Conservation (phyloP, 1,284 basidiomycete species). For the Ceratobasidium theobromae region DNA sequence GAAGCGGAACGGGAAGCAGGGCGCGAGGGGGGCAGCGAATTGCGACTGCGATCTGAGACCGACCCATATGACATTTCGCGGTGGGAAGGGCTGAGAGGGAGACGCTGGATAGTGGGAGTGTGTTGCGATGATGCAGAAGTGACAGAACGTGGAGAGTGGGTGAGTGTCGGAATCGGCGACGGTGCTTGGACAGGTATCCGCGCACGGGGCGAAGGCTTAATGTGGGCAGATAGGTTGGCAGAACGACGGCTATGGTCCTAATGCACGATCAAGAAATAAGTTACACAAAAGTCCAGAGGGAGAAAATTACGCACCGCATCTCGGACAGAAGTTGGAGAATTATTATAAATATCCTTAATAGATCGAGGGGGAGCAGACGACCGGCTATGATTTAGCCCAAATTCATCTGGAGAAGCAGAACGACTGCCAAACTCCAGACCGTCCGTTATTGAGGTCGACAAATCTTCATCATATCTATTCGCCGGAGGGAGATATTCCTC, state of each 20-base stretch:
- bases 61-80: constrained; percentile 21
- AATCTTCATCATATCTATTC: constrained; percentile 10
- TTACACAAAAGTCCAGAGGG: not conserved
- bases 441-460: constrained; percentile 22
- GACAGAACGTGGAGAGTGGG: constrained; percentile 27
- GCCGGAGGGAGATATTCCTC: constrained; percentile 23
- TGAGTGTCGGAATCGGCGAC: constrained; percentile 28
- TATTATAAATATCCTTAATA: constrained; percentile 28
- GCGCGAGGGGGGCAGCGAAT: constrained; percentile 5
- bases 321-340: constrained; percentile 2
- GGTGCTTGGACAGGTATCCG: constrained; percentile 24
- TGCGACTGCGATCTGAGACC: constrained; percentile 20
- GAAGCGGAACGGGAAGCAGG: constrained; percentile 1
- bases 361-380: constrained; percentile 9
- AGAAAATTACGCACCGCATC: constrained; percentile 3
- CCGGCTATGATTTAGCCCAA: not conserved
- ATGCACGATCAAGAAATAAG: not conserved
- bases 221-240: constrained; percentile 18
- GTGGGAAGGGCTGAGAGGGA: constrained; percentile 20
- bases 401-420: constrained; percentile 7
- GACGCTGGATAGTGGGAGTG: constrained; percentile 23
- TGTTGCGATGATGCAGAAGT: constrained; percentile 29
- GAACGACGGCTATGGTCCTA: constrained; percentile 28
- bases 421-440: constrained; percentile 22
- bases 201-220: constrained; percentile 28